Evolutionary conservation across 2,329 filamentous ascomycete species (phyloP).

Genomic region (Botrytis fabae): DNA sequence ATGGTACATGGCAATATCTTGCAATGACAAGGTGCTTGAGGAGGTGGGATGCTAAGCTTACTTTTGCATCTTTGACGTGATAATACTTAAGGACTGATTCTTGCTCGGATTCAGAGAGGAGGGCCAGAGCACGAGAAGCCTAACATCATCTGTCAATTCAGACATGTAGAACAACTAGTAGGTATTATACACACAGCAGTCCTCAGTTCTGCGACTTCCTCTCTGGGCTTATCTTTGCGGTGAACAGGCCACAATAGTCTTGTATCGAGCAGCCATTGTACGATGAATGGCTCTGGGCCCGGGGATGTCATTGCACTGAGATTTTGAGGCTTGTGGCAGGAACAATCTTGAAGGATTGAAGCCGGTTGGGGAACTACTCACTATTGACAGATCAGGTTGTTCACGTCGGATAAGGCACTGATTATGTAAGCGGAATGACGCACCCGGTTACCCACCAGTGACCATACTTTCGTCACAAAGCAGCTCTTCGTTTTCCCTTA

Average conservation of each 20-base stretch:
- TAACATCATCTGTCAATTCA: conserved; percentile 36
- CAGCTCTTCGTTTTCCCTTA: background rate
- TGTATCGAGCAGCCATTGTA: conserved; percentile 65
- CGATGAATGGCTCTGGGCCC: conserved; percentile 41
- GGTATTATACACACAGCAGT: conserved; percentile 32
- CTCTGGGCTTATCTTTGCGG: conserved; percentile 41
- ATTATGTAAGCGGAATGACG: conserved; percentile 6
- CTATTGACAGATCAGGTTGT: background rate
- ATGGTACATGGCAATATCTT: conserved; percentile 58
- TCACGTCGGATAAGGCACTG: background rate
- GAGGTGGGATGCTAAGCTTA: conserved; percentile 70
- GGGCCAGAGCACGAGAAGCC: conserved; percentile 55
- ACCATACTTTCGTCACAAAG: background rate
- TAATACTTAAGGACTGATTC: conserved; percentile 59
- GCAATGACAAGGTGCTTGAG: conserved; percentile 71
- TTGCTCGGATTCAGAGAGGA: conserved; percentile 57
- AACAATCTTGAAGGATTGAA: background rate
- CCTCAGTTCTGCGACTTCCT: conserved; percentile 42
- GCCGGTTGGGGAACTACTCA: background rate
- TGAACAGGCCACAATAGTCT: conserved; percentile 55
- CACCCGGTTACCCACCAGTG: too few relatives aligned
- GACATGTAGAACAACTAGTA: background rate
- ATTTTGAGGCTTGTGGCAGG: background rate
- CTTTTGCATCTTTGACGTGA: conserved; percentile 71
- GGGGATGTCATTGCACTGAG: background rate